These are phyloP conservation scores for Furcasterigmium furcatum DNA, from an alignment of 2,329 filamentous ascomycete genomes.

Conservation along the genomic window DNA sequence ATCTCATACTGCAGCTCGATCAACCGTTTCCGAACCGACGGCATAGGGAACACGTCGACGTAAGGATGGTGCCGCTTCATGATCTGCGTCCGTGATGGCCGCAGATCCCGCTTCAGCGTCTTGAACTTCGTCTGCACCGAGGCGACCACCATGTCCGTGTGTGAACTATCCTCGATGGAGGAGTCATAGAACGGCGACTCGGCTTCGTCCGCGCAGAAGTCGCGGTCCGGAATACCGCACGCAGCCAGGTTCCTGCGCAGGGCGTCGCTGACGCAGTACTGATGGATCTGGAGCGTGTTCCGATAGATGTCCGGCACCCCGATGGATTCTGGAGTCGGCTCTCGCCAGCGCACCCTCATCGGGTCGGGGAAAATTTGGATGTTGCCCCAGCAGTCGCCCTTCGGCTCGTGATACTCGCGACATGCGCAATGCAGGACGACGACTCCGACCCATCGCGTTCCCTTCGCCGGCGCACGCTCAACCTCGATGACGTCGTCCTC, in stretches of 20 bases:
- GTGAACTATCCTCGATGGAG: background rate
- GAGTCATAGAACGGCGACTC: slow-evolving; percentile 21
- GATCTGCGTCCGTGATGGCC: slow-evolving; percentile 18
- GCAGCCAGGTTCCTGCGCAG: background rate
- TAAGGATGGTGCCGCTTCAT: slow-evolving; percentile 15
- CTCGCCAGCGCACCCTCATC: background rate
- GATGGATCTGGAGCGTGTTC: background rate
- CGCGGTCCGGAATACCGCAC: slow-evolving; percentile 17
- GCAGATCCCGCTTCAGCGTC: slow-evolving; percentile 17
- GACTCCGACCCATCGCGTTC: background rate
- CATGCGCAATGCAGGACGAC: background rate
- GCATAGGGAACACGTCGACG: slow-evolving; percentile 21
- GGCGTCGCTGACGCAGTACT: background rate
- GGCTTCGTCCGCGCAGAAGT: slow-evolving; percentile 18
- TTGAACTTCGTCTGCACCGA: slow-evolving; percentile 17
- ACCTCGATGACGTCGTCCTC: background rate
- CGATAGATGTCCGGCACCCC: background rate
- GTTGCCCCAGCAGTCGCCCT: background rate
- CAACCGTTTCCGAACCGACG: slow-evolving; percentile 17
- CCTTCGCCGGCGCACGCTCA: background rate
- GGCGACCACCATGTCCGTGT: slow-evolving; percentile 5
- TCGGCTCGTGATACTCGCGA: background rate
- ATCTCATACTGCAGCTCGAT: slow-evolving; percentile 9
- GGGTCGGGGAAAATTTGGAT: background rate
- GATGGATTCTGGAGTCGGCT: background rate